Evolutionary conservation across 495 filamentous ascomycete genomes (phyloP).

Genomic region (Glutinoglossum americanum): DNA sequence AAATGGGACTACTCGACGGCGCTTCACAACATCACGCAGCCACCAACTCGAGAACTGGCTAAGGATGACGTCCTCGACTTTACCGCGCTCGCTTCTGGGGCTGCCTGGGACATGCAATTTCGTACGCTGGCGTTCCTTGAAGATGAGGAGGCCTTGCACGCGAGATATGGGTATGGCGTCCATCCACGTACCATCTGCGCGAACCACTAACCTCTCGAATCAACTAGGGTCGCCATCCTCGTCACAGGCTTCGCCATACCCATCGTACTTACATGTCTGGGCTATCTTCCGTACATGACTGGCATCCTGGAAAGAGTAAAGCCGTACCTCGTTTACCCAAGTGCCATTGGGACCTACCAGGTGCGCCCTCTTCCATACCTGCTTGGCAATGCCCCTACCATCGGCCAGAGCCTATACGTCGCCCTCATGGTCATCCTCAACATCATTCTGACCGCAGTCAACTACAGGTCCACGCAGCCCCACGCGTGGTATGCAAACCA

Average conservation of each 20-base stretch:
- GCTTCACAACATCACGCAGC: slow-evolving; percentile 6
- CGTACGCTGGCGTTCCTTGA: slow-evolving; percentile 9
- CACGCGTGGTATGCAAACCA: slow-evolving; percentile 12
- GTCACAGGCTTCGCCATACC: slow-evolving; percentile 16
- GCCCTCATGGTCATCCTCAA: slow-evolving; percentile 19
- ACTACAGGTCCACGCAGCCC: slow-evolving; percentile 12
- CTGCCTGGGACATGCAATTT: slow-evolving; percentile 9
- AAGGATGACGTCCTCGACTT: slow-evolving; percentile 9
- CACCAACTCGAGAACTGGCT: slow-evolving; percentile 3
- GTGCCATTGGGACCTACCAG: slow-evolving; percentile 16
- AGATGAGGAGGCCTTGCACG: slow-evolving; percentile 8
- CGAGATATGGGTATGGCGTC: slow-evolving; percentile 12
- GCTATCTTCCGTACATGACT: slow-evolving; percentile 13
- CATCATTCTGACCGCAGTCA: slow-evolving; percentile 17
- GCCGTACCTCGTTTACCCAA: slow-evolving; percentile 16
- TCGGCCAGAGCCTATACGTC: slow-evolving; percentile 21
- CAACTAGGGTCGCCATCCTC: slow-evolving; percentile 13
- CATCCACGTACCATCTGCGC: background rate
- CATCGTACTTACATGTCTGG: slow-evolving; percentile 13
- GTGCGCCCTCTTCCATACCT: slow-evolving; percentile 8
- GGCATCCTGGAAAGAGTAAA: slow-evolving; percentile 7
- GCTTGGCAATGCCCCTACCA: slow-evolving; percentile 12
- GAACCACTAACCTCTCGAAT: background rate
- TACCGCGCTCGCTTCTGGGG: slow-evolving; percentile 12
- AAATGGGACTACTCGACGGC: slow-evolving; percentile 12